Evolutionary conservation across 169 alveolate genomes (phyloP).

Genomic region (Plasmodium billcollinsi): DNA sequence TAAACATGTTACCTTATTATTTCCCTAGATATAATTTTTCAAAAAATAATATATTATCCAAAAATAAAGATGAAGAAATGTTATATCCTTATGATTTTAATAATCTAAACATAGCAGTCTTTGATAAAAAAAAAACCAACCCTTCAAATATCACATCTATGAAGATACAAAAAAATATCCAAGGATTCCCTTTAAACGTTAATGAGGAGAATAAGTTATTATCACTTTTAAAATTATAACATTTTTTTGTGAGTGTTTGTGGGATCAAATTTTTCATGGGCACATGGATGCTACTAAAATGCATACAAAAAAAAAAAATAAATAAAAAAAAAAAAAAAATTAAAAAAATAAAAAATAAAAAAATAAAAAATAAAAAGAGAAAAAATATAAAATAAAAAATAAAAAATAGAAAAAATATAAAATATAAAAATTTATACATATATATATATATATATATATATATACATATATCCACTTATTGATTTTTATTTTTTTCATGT

Average conservation of each 20-base stretch:
- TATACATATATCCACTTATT: too few relatives aligned
- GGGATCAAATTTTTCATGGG: too few relatives aligned
- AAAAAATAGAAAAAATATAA: not conserved
- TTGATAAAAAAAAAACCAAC: not conserved
- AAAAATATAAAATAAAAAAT: not conserved
- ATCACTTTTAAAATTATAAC: slow-evolving; percentile 14
- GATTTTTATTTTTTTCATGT: too few relatives aligned
- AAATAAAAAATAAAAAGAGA: not conserved
- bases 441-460: not conserved
- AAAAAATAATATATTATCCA: slow-evolving; percentile 1
- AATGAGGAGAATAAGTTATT: slow-evolving; percentile 33
- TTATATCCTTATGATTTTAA: slow-evolving; percentile 62
- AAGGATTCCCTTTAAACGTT: slow-evolving; percentile 39
- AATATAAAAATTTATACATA: not conserved
- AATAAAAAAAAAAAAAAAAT: not conserved
- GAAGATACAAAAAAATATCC: slow-evolving; percentile 11
- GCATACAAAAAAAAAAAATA: not conserved
- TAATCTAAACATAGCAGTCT: slow-evolving; percentile 36
- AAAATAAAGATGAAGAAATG: slow-evolving; percentile 3
- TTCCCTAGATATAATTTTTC: slow-evolving; percentile 48
- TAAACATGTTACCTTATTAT: slow-evolving; percentile 15
- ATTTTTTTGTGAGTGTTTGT: too few relatives aligned
- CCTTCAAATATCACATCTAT: not conserved
- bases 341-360: not conserved
- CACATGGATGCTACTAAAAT: too few relatives aligned